Evolutionary conservation across 441 rosid genomes (phyloP), one percentile per base, ranked within the genome.

Genomic region (Lepidium campestre): DNA sequence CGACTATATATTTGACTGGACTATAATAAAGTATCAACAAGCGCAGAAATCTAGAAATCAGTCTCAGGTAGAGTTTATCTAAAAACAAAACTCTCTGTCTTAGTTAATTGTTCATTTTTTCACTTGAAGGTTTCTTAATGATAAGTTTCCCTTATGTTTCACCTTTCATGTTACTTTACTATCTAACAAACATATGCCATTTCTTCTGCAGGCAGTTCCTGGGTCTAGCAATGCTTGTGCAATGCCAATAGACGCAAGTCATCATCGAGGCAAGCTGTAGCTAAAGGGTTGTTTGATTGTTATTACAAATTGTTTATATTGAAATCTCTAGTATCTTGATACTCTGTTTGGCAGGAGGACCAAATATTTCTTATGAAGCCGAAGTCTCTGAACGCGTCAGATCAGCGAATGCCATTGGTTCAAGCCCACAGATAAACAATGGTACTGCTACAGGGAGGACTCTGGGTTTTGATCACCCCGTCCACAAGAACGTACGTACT

Each of bases 1-100:
- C 68, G 96, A 91, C 78, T 84, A 80, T 61, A 73, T 88, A 45
- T 91, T 86, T 81, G 97, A 91, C 82, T 91, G 97, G 97, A 91
- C 96, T 34, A 84, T 91, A 54, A 83, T 88, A n/a, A 91, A 91
- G 86, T 83, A 87, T 73, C 90, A 89, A 71, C 96, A 89, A 75
- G 70, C 93, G 15, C 96, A 89, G 61, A 88, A 80, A 81, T 71
- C 60, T 37, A 85, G 79, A 79, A 68, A 75, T 37, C 88, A 78
- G 65, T 81, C 82, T 56, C 84, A 80, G 68, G 75, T 74, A 76
- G 77, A 81, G 77, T 41, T 77, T 82, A 67, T 61, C 14, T 2
- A 29, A 27, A 78, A 59, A 76, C 78, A 44, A 66, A 13, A 36
- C 10, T 64, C 19, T 39, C 40, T n/a, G 12, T 27, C 60, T 49